Base-by-base conservation (phyloP, 768 basidiomycete genomes). In the Suillus variegatus region DNA sequence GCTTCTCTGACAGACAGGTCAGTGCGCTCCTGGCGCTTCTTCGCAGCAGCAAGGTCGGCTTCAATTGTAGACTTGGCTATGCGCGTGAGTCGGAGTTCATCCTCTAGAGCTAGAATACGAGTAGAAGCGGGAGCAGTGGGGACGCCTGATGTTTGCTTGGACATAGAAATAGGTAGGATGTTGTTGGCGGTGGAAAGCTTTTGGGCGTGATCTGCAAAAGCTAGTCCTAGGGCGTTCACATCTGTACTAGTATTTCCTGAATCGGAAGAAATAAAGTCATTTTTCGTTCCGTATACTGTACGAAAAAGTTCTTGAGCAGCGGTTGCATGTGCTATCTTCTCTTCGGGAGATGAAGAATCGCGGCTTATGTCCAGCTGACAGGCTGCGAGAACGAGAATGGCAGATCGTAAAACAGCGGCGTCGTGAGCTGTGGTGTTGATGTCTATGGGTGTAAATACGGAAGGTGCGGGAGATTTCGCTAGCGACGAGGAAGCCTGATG, bases 301-400 rank as follows among this genome's bases (percentile, higher is more conserved):
- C 75, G 73, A 65, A 76, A 77, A n/a, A 76, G 76, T 9, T 68
- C 71, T 40, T 72, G 66, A 40, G 75, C 75, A 16, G 65, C 60
- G 22, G 66, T 66, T 20, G 64, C 70, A 51, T 76, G 75, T 8
- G 20, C 56, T 8, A 44, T 49, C 54, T 68, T 75, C 63, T 70
- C 68, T 18, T 72, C 62, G 65, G 66, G 64, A 36, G 66, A 66
- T 2, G 69, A 66, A 58, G 44, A 67, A 22, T 73, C 75, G 16
- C 76, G 73, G 25, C 75, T 77, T 49, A 76, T 70, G 60, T 76
- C 75, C 63, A 77, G 36, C 52, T 76, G 75, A 65, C 75, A 76
- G 2, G 75, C 75, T n/a, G 76, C 75, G 13, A 76, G 61, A 58
- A 77, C 67, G 58, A 76, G 64, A 69, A 70, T 63, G 3, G 73